Evolutionary conservation across 2,329 filamentous ascomycete genomes (phyloP), one percentile per base, ranked within the genome.

Genomic region (Epichloe hybrida): DNA sequence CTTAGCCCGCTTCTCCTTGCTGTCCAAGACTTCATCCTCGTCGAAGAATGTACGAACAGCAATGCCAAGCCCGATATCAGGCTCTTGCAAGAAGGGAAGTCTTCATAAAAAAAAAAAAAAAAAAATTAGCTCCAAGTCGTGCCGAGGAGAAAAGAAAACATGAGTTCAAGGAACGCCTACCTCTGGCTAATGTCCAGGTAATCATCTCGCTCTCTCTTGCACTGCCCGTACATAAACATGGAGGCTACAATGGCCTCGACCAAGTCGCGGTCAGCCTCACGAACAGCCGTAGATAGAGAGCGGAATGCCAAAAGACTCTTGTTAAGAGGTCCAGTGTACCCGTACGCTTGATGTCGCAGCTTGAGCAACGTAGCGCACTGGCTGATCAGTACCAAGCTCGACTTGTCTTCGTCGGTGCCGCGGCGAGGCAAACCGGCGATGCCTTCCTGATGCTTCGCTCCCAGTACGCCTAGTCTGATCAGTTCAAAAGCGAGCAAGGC

Each of bases 251-350:
- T 80, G 41, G 88, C 85, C 67, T 98, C 93, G 13, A 93, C 71
- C 37, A 97, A 70, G 64, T 95, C 89, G 46, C 93, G 81, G 56
- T 95, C 75, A 36, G 83, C 81, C 56, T 84, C 80, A 39, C 90
- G 84, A 23, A 96, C 83, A 40, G 86, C 81, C 2, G 84, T 84
- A 40, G 88, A 82, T 52, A 97, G 75, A 1, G 88, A 90, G 54
- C 88, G 86, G 72, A 90, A 98, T 27, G 82, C 83, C 41, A 98
- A 75, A 49, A 96, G 75, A 57, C 91, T 89, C 66, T 93, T 84
- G 72, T 89, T 95, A 1, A 98, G 76, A 1, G 93, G 91, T 0
- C 93, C 93, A 2, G 91, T 96, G 67, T 96, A 98, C 34, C 93
- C 93, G 58, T 91, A 90, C 3, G 79, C 76, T 58, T 87, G 79